Evolutionary conservation across 139 green algal species (phyloP).

Genomic region (Zygnema cylindricum): DNA sequence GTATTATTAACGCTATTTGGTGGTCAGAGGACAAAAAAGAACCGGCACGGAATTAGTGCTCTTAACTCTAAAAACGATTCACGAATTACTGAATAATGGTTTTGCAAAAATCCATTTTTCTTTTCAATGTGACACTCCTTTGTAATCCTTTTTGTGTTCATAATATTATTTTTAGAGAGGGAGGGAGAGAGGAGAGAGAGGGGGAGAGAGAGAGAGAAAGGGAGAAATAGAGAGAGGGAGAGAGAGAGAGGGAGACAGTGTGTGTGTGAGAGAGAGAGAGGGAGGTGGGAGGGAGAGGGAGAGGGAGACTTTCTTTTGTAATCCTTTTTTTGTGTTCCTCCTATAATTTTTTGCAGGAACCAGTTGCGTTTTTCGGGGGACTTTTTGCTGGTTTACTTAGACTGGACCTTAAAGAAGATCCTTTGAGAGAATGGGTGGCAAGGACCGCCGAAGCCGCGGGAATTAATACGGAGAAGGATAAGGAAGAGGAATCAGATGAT

Average conservation of each 20-base stretch:
- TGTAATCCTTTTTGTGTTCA: no score
- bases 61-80: background rate
- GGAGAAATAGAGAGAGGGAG: background rate
- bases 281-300: background rate
- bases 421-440: conserved; percentile 40
- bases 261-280: background rate
- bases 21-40: background rate
- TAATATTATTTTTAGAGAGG: background rate
- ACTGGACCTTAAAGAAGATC: no score
- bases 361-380: conserved; percentile 53
- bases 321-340: background rate
- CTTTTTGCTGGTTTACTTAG: conserved; percentile 52
- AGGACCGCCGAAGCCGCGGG: conserved; percentile 45
- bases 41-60: background rate
- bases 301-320: background rate
- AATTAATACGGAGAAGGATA: conserved; percentile 27
- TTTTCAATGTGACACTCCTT: no score
- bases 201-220: background rate
- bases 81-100: background rate
- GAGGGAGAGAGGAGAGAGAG: background rate
- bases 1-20: no score
- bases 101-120: no score
- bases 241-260: background rate
- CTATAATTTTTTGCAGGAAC: conserved; percentile 31
- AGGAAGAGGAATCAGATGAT: conserved; percentile 19